These are phyloP conservation scores for Podila horticola DNA, from an alignment of 192 early-diverging fungal genomes.

Conservation along the genomic window DNA sequence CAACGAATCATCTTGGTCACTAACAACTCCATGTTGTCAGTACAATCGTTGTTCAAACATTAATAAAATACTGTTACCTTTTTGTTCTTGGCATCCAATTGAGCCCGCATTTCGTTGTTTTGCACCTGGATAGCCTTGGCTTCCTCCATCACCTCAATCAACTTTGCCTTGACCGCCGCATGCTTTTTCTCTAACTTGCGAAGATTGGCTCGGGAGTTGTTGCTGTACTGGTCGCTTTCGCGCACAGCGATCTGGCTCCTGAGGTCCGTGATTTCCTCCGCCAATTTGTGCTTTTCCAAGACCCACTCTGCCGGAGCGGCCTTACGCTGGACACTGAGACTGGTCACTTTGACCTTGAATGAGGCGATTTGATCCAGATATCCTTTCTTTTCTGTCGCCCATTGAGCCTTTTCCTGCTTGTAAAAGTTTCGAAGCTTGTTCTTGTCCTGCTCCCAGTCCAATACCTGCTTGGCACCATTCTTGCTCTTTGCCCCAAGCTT, in stretches of 20 bases:
- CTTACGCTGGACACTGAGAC: slow-evolving; percentile 28
- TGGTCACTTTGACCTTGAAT: slow-evolving; percentile 31
- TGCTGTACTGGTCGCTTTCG: slow-evolving; percentile 23
- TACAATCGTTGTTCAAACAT: neutral
- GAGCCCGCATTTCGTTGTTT: slow-evolving; percentile 2
- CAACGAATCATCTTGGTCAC: too few relatives aligned
- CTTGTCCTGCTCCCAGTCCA: slow-evolving; percentile 29
- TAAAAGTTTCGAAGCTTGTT: slow-evolving; percentile 14
- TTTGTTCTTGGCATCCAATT: neutral
- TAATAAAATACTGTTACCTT: neutral
- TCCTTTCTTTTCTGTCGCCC: slow-evolving; percentile 36
- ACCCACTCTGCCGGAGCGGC: slow-evolving; percentile 34
- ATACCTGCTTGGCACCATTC: slow-evolving; percentile 15
- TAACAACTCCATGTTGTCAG: too few relatives aligned
- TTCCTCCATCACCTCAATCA: slow-evolving; percentile 29
- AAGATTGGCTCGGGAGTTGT: slow-evolving; percentile 16
- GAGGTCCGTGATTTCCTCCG: slow-evolving; percentile 16
- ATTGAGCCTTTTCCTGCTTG: slow-evolving; percentile 18
- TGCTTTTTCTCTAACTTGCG: slow-evolving; percentile 32
- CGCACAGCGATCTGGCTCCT: slow-evolving; percentile 20
- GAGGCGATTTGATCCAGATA: slow-evolving; percentile 48
- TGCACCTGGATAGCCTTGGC: slow-evolving; percentile 13
- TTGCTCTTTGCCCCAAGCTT: slow-evolving; percentile 4
- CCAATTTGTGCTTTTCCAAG: slow-evolving; percentile 31
- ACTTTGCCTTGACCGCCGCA: slow-evolving; percentile 13